Evolutionary conservation across 768 basidiomycete species (phyloP).

Genomic region (Lactarius deliciosus): DNA sequence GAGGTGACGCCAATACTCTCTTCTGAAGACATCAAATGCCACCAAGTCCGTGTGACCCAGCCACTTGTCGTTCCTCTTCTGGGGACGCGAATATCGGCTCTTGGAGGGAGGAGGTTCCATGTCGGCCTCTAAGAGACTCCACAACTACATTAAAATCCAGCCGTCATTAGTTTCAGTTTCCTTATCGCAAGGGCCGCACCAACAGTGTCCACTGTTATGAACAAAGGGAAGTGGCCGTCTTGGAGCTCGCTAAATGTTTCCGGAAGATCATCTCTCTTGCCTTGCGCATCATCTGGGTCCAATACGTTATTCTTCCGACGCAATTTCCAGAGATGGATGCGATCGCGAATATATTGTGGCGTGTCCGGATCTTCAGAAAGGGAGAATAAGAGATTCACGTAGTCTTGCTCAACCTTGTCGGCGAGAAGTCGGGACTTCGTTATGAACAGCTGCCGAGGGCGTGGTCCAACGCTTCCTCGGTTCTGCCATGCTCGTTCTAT

Average conservation of each 20-base stretch:
- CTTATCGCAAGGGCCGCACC: slow-evolving; percentile 21
- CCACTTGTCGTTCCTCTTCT: slow-evolving; percentile 11
- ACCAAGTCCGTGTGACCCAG: slow-evolving; percentile 32
- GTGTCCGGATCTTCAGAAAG: slow-evolving; percentile 40
- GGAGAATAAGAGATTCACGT: slow-evolving; percentile 50
- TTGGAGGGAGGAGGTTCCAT: slow-evolving; percentile 25
- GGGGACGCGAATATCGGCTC: slow-evolving; percentile 9
- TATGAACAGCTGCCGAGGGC: slow-evolving; percentile 68
- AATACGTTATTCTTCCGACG: slow-evolving; percentile 36
- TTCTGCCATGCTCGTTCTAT: slow-evolving; percentile 57
- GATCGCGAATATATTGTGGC: slow-evolving; percentile 40
- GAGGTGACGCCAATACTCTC: slow-evolving; percentile 60
- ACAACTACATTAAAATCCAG: slow-evolving; percentile 40
- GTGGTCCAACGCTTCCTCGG: slow-evolving; percentile 38
- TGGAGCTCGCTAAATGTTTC: slow-evolving; percentile 51
- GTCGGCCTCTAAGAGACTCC: slow-evolving; percentile 50
- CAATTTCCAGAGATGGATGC: slow-evolving; percentile 26
- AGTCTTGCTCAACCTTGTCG: slow-evolving; percentile 70
- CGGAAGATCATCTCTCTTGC: slow-evolving; percentile 49
- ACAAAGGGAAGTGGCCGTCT: slow-evolving; percentile 67
- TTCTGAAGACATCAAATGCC: slow-evolving; percentile 49
- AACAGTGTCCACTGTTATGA: slow-evolving; percentile 64
- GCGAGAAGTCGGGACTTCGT: slow-evolving; percentile 68
- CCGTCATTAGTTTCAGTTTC: not conserved
- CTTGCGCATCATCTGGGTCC: slow-evolving; percentile 44